phyloP scores from a whole-genome alignment of 2,329 filamentous ascomycete genomes.

The Emmonsia crescens region DNA sequence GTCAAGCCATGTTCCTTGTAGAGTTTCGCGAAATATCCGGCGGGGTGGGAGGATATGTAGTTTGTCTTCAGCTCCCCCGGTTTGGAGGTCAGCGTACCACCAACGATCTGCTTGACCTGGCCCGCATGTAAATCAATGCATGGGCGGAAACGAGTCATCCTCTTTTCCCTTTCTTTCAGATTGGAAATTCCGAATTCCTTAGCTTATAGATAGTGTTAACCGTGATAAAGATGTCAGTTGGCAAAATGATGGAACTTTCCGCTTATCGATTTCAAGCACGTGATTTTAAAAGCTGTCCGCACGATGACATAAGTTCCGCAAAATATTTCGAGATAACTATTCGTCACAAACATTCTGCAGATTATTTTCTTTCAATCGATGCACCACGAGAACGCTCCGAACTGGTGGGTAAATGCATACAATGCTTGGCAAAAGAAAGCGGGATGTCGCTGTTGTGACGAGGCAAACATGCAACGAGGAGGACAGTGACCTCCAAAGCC shows the following conservation, averaged over 20 bases:
- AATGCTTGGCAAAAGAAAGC: conserved; percentile 41
- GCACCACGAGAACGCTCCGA: not conserved
- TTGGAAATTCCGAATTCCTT: not conserved
- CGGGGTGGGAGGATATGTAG: conserved; percentile 74
- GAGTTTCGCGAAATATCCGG: conserved; percentile 67
- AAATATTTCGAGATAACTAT: not conserved
- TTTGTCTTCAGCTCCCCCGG: conserved; percentile 70
- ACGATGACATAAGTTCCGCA: not conserved
- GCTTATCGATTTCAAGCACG: not conserved
- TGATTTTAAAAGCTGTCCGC: not conserved
- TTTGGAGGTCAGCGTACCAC: conserved; percentile 69
- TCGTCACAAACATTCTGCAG: not conserved
- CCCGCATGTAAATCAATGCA: conserved; percentile 98
- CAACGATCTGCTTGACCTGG: conserved; percentile 96
- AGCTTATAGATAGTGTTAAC: no score
- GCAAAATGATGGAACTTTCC: not conserved
- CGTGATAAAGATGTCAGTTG: not conserved
- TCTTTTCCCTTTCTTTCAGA: conserved; percentile 10
- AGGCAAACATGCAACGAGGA: conserved; percentile 15
- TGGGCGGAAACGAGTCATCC: conserved; percentile 86
- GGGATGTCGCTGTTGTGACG: conserved; percentile 27
- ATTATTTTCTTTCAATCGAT: not conserved
- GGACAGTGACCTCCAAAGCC: conserved; percentile 15
- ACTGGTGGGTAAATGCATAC: not conserved
- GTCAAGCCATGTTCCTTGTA: conserved; percentile 64